These are phyloP conservation scores for Pythium aquatile DNA, from an alignment of 352 stramenopile species.

Conservation along the genomic window DNA sequence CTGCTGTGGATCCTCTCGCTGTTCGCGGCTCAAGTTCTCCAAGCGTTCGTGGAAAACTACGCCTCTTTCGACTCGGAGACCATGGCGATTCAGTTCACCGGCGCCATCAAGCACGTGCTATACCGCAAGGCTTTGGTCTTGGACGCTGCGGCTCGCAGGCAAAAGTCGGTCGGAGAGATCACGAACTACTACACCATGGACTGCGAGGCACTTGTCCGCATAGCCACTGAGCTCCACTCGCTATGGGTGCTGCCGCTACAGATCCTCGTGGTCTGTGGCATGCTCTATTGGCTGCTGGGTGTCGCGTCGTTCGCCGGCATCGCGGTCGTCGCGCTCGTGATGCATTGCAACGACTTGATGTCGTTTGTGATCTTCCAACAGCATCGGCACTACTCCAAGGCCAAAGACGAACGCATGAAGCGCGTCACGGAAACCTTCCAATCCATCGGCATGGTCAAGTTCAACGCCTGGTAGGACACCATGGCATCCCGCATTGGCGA, in stretches of 20 bases:
- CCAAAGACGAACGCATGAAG: slow-evolving; percentile 48
- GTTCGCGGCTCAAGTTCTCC: slow-evolving; percentile 48
- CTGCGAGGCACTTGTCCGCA: slow-evolving; percentile 39
- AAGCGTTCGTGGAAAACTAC: slow-evolving; percentile 53
- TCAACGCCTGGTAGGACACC: slow-evolving; percentile 92
- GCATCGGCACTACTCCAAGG: slow-evolving; percentile 32
- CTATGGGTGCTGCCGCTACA: slow-evolving; percentile 55
- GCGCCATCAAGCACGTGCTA: slow-evolving; percentile 46
- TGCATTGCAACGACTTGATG: slow-evolving; percentile 42
- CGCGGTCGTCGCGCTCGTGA: slow-evolving; percentile 42
- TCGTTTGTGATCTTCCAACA: slow-evolving; percentile 23
- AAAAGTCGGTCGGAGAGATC: slow-evolving; percentile 56
- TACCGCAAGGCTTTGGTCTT: slow-evolving; percentile 53
- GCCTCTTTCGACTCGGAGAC: slow-evolving; percentile 46
- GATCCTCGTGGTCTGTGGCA: slow-evolving; percentile 44
- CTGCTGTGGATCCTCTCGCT: slow-evolving; percentile 44
- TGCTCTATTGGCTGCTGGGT: slow-evolving; percentile 45
- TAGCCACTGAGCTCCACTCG: slow-evolving; percentile 53
- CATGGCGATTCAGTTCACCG: slow-evolving; percentile 56
- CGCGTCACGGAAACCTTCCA: slow-evolving; percentile 56
- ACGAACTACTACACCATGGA: slow-evolving; percentile 65
- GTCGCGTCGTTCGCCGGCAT: slow-evolving; percentile 49
- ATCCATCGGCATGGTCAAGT: slow-evolving; percentile 91
- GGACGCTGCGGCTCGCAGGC: slow-evolving; percentile 35
- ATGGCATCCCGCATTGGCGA: slow-evolving; percentile 67